phyloP scores from a whole-genome alignment of 2,329 filamentous ascomycete genomes.

The Coniochaeta sp. region DNA sequence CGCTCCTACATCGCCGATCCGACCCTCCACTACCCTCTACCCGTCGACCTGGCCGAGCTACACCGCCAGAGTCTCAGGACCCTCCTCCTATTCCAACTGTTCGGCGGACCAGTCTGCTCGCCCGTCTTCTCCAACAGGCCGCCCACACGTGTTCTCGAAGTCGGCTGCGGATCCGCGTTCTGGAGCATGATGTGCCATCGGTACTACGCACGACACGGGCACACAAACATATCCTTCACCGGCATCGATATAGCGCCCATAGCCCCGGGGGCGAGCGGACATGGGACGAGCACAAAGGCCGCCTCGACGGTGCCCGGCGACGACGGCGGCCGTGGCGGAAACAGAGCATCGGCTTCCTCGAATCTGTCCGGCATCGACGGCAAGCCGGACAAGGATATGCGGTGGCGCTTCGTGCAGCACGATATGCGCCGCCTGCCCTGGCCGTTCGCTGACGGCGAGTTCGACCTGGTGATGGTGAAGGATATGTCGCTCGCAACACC shows the following conservation, averaged over 20 bases:
- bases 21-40: conserved; percentile 70
- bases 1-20: conserved; percentile 75
- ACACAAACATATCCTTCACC: conserved; percentile 66
- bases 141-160: conserved; percentile 71
- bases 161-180: conserved; percentile 81
- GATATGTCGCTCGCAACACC: conserved; percentile 65
- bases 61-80: conserved; percentile 83
- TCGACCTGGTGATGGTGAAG: conserved; percentile 84
- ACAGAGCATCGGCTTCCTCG: conserved; percentile 5
- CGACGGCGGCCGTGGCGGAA: background rate
- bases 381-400: conserved; percentile 62
- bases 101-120: conserved; percentile 72
- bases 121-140: conserved; percentile 57
- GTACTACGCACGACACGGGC: conserved; percentile 62
- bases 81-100: conserved; percentile 71
- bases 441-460: conserved; percentile 72
- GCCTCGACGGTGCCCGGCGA: background rate
- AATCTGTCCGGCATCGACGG: conserved; percentile 6
- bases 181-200: conserved; percentile 88
- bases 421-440: conserved; percentile 70
- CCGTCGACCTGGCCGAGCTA: conserved; percentile 78
- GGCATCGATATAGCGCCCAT: conserved; percentile 72
- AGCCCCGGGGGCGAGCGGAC: conserved; percentile 12
- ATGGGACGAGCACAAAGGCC: conserved; percentile 7
- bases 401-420: conserved; percentile 84